Evolutionary conservation across 164 flowering plant genomes (phyloP).

Genomic region (Umbellularia californica): DNA sequence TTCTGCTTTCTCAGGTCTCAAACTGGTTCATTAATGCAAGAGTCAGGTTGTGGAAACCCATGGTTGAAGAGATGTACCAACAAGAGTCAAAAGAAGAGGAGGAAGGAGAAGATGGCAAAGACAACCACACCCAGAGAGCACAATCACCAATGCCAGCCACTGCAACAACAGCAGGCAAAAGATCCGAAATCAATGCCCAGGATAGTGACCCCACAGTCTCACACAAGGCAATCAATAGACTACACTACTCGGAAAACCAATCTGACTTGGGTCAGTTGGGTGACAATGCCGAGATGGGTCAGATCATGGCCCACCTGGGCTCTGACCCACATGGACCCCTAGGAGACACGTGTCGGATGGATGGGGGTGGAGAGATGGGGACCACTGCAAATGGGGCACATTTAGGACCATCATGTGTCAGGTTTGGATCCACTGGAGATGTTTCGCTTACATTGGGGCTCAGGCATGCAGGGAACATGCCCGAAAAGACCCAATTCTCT

Average conservation of each 20-base stretch:
- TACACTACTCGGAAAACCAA: constrained; percentile 27
- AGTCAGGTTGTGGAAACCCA: constrained; percentile 55
- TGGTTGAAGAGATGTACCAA: constrained; percentile 59
- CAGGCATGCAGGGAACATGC: constrained; percentile 69
- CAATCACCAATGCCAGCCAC: constrained; percentile 24
- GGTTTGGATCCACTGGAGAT: constrained; percentile 39
- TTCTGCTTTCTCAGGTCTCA: constrained; percentile 30
- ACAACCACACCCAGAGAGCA: constrained; percentile 13
- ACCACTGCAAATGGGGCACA: neutral
- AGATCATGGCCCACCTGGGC: neutral
- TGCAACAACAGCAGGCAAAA: constrained; percentile 23
- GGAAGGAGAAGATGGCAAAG: constrained; percentile 4
- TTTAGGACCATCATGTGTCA: neutral
- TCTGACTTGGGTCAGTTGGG: constrained; percentile 5
- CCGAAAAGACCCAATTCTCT: constrained; percentile 52
- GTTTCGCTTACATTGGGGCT: constrained; percentile 85
- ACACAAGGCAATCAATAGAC: constrained; percentile 26
- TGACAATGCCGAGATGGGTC: neutral
- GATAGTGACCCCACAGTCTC: constrained; percentile 34
- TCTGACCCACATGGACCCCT: neutral
- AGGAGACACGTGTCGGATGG: neutral
- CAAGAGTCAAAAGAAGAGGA: constrained; percentile 33
- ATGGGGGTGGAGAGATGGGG: neutral
- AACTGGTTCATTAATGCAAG: constrained; percentile 60
- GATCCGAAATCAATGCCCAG: constrained; percentile 31